Base-by-base conservation (phyloP, 2,329 filamentous ascomycete genomes). In the Diaporthe citriasiana region DNA sequence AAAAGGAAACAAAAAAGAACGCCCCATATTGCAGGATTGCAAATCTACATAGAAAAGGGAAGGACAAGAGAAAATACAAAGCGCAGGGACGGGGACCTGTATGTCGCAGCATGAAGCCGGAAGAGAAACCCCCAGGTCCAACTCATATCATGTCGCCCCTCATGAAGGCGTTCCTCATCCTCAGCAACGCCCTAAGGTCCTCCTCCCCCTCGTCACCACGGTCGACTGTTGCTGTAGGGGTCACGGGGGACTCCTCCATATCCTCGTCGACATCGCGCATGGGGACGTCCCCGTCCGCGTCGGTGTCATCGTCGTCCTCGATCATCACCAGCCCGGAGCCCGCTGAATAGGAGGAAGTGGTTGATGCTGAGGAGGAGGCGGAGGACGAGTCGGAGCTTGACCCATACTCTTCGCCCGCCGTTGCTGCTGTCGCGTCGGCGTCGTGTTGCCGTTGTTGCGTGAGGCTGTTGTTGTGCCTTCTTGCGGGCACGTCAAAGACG, bases 131-230 rank as follows among this genome's bases (percentile, higher is more conserved):
- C 25, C 12, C 17, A 27, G n/a, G n/a, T 19, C 19, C 1, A 9
- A 1, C 6, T 50, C 45, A 68, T 9, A 38, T 19, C 33, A 70
- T 45, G 10, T 72, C 70, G 1, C 73, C 73, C 42, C 71, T 69
- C 75, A 76, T 73, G 9, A 76, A 74, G 0, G 71, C 68, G 35
- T 60, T 75, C 17, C 60, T 65, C 73, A 74, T 73, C 56, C 63
- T 42, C 9, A 71, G 40, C 40, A 75, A 55, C 47, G 25, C 53
- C 25, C 50, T 51, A 1, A 72, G 70, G 71, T 68, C 53, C 25
- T 25, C 53, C 22, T 25, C 51, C 60, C 53, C 42, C 47, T 27
- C 65, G 22, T 65, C 59, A 5, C 38, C 33, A 3, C 56, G 5
- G 13, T 15, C 19, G 15, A 0, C 60, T 9, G 4, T n/a, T 19